Percentiles rank a stretch among this genome's conserved stretches.
phyloP scores from a whole-genome alignment of 148 eudicot species.

The Beta vulgaris region DNA sequence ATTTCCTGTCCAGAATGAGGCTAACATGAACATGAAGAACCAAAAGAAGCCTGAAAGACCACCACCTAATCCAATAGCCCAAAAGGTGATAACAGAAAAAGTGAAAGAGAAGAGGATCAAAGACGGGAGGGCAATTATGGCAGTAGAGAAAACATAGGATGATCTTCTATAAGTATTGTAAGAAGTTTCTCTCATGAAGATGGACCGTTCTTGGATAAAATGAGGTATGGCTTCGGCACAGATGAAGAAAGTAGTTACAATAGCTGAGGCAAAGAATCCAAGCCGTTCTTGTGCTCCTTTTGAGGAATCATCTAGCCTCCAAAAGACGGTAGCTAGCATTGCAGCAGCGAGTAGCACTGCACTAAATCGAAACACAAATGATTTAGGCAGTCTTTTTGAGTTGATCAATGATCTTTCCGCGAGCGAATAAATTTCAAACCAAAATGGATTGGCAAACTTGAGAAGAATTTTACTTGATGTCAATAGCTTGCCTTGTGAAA shows the following conservation, averaged over 20 bases:
- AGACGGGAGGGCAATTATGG: constrained; percentile 23
- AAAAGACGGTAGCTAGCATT: constrained; percentile 25
- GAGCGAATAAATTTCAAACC: constrained; percentile 10
- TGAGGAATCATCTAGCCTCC: constrained; percentile 23
- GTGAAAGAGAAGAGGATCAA: constrained; percentile 26
- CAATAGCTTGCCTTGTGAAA: constrained; percentile 10
- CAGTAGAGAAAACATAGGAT: constrained; percentile 25
- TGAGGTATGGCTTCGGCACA: constrained; percentile 33
- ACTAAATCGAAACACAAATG: constrained; percentile 17
- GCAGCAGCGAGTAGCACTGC: constrained; percentile 13
- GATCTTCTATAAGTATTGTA: constrained; percentile 30
- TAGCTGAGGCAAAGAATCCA: constrained; percentile 32
- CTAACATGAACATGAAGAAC: constrained; percentile 29
- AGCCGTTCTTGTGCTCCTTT: constrained; percentile 24
- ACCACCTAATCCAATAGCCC: constrained; percentile 27
- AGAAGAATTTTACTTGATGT: neutral
- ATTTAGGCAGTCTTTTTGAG: constrained; percentile 26
- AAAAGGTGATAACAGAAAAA: constrained; percentile 24
- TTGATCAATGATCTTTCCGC: constrained; percentile 18
- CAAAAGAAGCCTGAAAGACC: constrained; percentile 26
- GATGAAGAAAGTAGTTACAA: constrained; percentile 29
- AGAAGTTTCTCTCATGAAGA: constrained; percentile 29
- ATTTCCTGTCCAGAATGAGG: constrained; percentile 31
- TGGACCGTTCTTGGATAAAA: constrained; percentile 29
- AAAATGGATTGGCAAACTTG: constrained; percentile 18